phyloP scores from a whole-genome alignment of 192 early-diverging fungal species.

The Funneliformis mosseae region DNA sequence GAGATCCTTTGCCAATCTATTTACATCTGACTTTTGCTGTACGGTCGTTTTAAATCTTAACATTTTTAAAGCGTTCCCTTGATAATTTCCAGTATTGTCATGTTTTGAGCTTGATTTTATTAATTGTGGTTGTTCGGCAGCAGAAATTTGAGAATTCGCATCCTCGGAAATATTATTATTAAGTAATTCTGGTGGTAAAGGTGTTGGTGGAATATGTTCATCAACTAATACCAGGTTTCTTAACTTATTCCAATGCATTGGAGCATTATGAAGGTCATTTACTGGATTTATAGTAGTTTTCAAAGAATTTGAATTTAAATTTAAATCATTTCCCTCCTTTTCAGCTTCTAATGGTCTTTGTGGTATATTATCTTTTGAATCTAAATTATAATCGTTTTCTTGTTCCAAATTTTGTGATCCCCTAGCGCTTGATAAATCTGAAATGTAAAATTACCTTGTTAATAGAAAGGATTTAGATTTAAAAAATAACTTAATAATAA shows the following conservation, averaged over 20 bases:
- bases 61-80: conserved; percentile 32
- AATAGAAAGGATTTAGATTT: neutral
- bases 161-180: neutral
- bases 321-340: neutral
- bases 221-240: conserved; percentile 21
- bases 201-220: neutral
- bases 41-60: conserved; percentile 47
- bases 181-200: neutral
- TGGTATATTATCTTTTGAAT: neutral
- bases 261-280: neutral
- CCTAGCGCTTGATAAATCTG: neutral
- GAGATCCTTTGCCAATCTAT: conserved; percentile 51
- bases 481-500: neutral
- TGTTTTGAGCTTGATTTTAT: neutral
- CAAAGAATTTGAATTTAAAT: neutral
- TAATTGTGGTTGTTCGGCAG: neutral
- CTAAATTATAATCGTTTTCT: neutral
- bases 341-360: neutral
- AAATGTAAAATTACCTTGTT: neutral
- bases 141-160: neutral
- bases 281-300: neutral
- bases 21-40: conserved; percentile 42
- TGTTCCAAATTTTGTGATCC: neutral
- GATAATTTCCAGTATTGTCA: neutral
- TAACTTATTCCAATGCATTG: conserved; percentile 16